Conservation (phyloP, 345 rosid species). For the Hibiscus syriacus region DNA sequence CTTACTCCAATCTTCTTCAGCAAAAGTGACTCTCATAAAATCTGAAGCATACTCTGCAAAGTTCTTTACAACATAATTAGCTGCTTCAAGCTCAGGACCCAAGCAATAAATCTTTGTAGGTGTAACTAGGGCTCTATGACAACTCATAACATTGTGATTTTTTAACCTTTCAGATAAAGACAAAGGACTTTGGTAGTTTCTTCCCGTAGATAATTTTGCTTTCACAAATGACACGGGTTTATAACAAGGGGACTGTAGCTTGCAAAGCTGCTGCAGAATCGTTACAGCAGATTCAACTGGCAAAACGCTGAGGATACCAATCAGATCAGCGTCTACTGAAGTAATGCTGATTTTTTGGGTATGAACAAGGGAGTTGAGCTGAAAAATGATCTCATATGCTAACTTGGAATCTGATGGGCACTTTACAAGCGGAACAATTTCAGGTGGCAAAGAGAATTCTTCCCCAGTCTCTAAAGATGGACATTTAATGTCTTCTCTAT, state of each 20-base stretch:
- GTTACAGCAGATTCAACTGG: slow-evolving; percentile 36
- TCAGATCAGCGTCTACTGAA: slow-evolving; percentile 35
- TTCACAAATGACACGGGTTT: slow-evolving; percentile 53
- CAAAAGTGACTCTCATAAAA: slow-evolving; percentile 81
- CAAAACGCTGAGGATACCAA: slow-evolving; percentile 36
- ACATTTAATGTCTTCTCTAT: slow-evolving; percentile 28
- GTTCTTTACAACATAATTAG: slow-evolving; percentile 77
- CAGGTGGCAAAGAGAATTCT: slow-evolving; percentile 37
- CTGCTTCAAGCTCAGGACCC: slow-evolving; percentile 89
- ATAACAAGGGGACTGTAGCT: slow-evolving; percentile 51
- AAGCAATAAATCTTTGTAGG: slow-evolving; percentile 80
- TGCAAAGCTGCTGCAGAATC: slow-evolving; percentile 66
- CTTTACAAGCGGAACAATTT: slow-evolving; percentile 59
- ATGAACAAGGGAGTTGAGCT: slow-evolving; percentile 75
- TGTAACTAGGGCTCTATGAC: slow-evolving; percentile 75
- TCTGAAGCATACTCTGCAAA: slow-evolving; percentile 71
- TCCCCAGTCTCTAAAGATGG: slow-evolving; percentile 34
- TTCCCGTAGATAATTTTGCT: slow-evolving; percentile 28
- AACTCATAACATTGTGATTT: slow-evolving; percentile 55
- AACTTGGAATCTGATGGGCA: slow-evolving; percentile 26
- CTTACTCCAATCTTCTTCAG: slow-evolving; percentile 95
- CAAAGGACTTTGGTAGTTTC: slow-evolving; percentile 31
- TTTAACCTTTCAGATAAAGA: slow-evolving; percentile 33
- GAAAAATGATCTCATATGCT: slow-evolving; percentile 72
- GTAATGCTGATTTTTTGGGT: slow-evolving; percentile 66